Evolutionary conservation across 441 rosid species (phyloP).

Genomic region (Rhodomyrtus psidioides): DNA sequence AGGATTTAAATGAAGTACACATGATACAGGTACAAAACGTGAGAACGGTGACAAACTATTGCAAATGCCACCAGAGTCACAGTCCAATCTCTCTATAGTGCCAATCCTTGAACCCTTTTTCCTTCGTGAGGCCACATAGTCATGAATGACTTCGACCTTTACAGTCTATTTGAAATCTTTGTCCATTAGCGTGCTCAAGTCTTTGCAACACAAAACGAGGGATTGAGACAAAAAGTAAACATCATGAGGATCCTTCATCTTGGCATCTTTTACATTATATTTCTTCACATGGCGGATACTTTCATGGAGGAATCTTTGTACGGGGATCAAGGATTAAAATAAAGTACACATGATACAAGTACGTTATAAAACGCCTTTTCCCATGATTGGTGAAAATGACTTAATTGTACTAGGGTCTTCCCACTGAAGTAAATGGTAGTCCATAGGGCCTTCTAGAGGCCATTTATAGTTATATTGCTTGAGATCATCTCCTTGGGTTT

Average conservation of each 20-base stretch:
- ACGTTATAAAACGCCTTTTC: not conserved
- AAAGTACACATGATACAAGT: not conserved
- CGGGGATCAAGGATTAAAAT: not conserved
- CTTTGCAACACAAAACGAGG: not conserved
- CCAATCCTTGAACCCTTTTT: not conserved
- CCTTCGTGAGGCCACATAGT: not conserved
- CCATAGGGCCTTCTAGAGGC: not conserved
- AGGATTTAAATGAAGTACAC: not conserved
- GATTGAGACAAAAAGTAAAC: not conserved
- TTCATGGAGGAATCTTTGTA: not conserved
- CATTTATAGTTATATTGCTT: not conserved
- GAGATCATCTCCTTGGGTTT: not conserved
- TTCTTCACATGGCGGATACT: not conserved
- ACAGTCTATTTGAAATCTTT: not conserved
- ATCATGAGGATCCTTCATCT: not conserved
- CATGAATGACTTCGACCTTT: not conserved
- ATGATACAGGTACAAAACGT: not conserved
- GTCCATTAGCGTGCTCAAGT: not conserved
- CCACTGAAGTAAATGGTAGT: not conserved
- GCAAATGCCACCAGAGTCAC: not conserved
- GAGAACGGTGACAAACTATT: not conserved
- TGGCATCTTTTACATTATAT: not conserved
- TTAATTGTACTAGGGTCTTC: not conserved
- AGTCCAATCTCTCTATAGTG: not conserved
- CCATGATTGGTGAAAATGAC: not conserved